Evolutionary conservation across 2,329 filamentous ascomycete genomes (phyloP), one percentile per base, ranked within the genome.

Genomic region (Aspergillus sp.): DNA sequence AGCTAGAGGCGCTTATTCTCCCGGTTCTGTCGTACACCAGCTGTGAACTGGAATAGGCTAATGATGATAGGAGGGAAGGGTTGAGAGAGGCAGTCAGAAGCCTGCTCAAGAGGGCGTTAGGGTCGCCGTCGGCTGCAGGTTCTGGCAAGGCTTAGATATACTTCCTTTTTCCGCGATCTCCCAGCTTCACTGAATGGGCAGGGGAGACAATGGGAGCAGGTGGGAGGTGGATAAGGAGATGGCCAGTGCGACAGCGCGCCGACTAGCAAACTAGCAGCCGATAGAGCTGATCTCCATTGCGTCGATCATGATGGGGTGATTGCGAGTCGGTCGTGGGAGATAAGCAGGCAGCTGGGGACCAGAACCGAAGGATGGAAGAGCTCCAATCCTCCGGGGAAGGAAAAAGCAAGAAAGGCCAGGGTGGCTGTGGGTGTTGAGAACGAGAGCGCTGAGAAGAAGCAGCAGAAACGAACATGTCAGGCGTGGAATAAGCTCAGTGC

Each of bases 201-300:
- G 55, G 59, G 59, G 60, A 41, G 18, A 48, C 22, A 22, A 41
- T 30, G 34, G 34, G 39, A 42, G 34, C 18, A 7, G 26, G 24
- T 38, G 30, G 18, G 30, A 22, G 24, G 48, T 53, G 38, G 48
- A 17, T 34, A 48, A 9, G 20, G 17, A 50, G 60, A 64, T 71
- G 70, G 69, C 67, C 70, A 67, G 64, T 71, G 69, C 68, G 64
- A 65, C 45, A 38, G 42, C 39, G 60, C 67, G 66, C 22, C 12
- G 50, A 38, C 30, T 72, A 72, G 68, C 66, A 67, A 59, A 17
- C 30, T 72, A 72, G 68, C 66, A 67, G 60, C 65, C 67, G 68
- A 71, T 73, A 71, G 69, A 71, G 62, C 65, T 68, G 70, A 71
- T 71, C 68, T 70, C 63, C 67, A 61, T 67, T 61, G 67, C 62